Base-by-base conservation (phyloP, 2,329 filamentous ascomycete species). In the Onygena corvina region DNA sequence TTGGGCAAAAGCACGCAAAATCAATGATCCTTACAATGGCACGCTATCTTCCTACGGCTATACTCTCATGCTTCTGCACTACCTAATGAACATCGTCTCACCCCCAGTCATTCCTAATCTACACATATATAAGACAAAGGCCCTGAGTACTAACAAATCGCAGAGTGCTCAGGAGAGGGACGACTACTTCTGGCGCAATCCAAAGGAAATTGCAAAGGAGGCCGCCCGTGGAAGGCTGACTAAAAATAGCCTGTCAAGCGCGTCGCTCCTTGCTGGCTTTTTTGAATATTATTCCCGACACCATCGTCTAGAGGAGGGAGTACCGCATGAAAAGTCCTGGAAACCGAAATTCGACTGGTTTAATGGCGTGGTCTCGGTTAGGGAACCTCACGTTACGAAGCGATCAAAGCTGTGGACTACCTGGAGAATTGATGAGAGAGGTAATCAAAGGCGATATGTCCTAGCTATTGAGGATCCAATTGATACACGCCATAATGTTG, bases 391-490 rank as follows among this genome's bases (percentile, higher is more conserved):
- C 3, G 60, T 86, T 14, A 73, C 75, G 14, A 94, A 94, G 65
- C 72, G 80, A 50, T 74, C 79, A 12, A 94, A 94, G 61, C 84
- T 83, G 1, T 95, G 89, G 89, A 85, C 83, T 0, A 81, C 82
- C n/a, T 86, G 86, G 3, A 84, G 81, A 61, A 59, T 80, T 4
- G 67, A 79, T 21, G 76, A 81, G 4, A 85, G 83, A 57, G 84
- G 88, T 59, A 75, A 90, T 11, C 78, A 84, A 1, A 79, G 88
- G 59, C 79, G 87, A 9, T 94, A 87, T 63, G 75, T 94, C 3
- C 84, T 94, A 56, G 86, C 86, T 27, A 89, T 95, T 52, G 89
- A 94, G 62, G 89, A 94, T 62, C 89, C 89, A 0, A 94, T 94
- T 59, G 87, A 94, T 68, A 67, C 81, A 1, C 81, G 87, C 34